Evolutionary conservation across 768 basidiomycete genomes (phyloP).

Genomic region (Suillus plorans): DNA sequence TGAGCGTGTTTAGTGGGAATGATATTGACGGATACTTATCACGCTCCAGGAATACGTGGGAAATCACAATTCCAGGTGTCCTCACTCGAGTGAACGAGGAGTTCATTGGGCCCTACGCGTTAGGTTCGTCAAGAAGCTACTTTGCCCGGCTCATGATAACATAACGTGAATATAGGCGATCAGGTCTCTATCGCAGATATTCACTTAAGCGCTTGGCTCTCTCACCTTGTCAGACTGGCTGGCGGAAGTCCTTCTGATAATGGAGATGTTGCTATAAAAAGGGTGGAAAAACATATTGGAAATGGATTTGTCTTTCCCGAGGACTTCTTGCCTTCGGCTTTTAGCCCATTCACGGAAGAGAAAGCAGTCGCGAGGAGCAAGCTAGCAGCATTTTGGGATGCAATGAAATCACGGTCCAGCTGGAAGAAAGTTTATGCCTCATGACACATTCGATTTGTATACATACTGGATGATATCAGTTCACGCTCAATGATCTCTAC

Average conservation of each 20-base stretch:
- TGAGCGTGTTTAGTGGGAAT: constrained; percentile 49
- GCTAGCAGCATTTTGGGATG: constrained; percentile 73
- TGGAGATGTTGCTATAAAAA: constrained; percentile 48
- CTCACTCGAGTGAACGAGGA: constrained; percentile 52
- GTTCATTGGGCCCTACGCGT: constrained; percentile 60
- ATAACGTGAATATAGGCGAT: constrained; percentile 51
- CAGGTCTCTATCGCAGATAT: constrained; percentile 81
- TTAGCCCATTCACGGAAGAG: constrained; percentile 16
- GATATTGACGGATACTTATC: constrained; percentile 51
- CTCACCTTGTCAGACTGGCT: constrained; percentile 54
- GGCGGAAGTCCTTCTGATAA: constrained; percentile 53
- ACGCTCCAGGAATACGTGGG: constrained; percentile 54
- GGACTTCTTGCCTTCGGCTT: constrained; percentile 33
- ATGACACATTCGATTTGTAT: background rate
- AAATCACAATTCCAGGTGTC: constrained; percentile 43
- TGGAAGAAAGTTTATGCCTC: constrained; percentile 63
- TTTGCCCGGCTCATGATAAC: background rate
- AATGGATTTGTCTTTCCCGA: constrained; percentile 43
- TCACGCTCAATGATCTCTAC: background rate
- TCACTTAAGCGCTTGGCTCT: constrained; percentile 77
- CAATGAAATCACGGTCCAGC: constrained; percentile 60
- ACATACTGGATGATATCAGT: background rate
- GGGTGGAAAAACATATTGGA: constrained; percentile 54
- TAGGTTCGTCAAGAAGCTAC: constrained; percentile 46
- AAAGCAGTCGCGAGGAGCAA: constrained; percentile 44